These are phyloP conservation scores for Helianthus tuberosus DNA, from an alignment of 129 eudicot genomes.

Conservation along the genomic window DNA sequence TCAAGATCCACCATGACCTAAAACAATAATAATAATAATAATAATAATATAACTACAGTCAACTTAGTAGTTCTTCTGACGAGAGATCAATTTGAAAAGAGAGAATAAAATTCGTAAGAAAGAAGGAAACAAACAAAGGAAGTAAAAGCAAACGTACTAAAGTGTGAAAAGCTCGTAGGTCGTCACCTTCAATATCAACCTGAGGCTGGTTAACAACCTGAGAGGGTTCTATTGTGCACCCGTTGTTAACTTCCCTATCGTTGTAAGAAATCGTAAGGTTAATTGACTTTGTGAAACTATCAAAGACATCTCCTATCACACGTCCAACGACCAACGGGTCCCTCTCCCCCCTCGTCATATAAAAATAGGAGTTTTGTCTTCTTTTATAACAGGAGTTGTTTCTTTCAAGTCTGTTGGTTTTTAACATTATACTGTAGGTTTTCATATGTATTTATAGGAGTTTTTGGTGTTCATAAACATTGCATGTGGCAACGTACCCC, in stretches of 20 bases:
- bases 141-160: slow-evolving; percentile 40
- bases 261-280: slow-evolving; percentile 38
- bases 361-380: background rate
- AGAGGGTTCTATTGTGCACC: slow-evolving; percentile 68
- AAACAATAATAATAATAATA: too few relatives aligned
- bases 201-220: slow-evolving; percentile 70
- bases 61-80: background rate
- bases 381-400: background rate
- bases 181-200: slow-evolving; percentile 77
- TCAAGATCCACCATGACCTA: slow-evolving; percentile 94
- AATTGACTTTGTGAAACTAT: slow-evolving; percentile 50
- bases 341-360: slow-evolving; percentile 51
- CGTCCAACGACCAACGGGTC: slow-evolving; percentile 68
- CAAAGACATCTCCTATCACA: slow-evolving; percentile 66
- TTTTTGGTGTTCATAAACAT: slow-evolving; percentile 15
- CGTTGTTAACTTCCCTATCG: slow-evolving; percentile 51
- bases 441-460: slow-evolving; percentile 40
- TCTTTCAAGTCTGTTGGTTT: background rate
- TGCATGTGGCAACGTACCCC: slow-evolving; percentile 18
- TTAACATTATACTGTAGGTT: background rate
- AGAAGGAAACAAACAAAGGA: background rate
- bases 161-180: slow-evolving; percentile 72
- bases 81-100: background rate
- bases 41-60: background rate
- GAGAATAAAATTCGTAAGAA: background rate